Base-by-base conservation (phyloP, 1,139 yeast genomes). In the Saccharomyces hybrid region DNA sequence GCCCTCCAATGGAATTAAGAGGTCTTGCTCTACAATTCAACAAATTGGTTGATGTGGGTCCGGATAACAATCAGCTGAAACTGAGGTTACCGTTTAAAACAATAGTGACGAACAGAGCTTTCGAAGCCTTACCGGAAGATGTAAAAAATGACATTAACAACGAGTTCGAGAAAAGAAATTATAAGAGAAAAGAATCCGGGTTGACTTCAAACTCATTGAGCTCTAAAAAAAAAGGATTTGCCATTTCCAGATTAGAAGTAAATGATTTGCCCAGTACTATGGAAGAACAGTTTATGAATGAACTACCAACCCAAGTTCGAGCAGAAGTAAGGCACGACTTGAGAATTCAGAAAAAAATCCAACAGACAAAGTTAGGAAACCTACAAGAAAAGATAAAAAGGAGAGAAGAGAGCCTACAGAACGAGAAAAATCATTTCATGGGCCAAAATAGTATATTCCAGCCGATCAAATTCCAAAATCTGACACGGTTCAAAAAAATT, bases 1-100 rank as follows among this genome's bases (percentile, higher is more conserved):
- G 87, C 50, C 84, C 86, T 0, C 83, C 88, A 0, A 66, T 66
- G 5, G 96, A 88, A 51, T 70, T 91, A 13, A 73, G 98, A 54
- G 98, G 98, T 0, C 70, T 91, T 1, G 86, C 95, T 0, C 75
- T 91, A 0, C 86, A 83, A 42, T 75, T 89, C 70, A 76, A 78
- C 7, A 81, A 79, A 60, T 72, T 88, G 50, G 75, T 58, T 28
- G 57, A 56, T 28, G 27, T 49, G 31, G 54, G 53, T 7, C 58
- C 51, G 14, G 57, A 52, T 48, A 57, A 54, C 46, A 58, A 52
- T 16, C 59, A 57, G 51, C 49, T 61, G 52, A 53, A 63, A 25
- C 34, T 14, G 31, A 38, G 47, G 55, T 28, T 57, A 48, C 58
- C 61, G 5, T 53, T 57, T 31, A 52, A 52, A 32, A 59, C 54